Evolutionary conservation across 768 basidiomycete genomes (phyloP).

Genomic region (Clavulina sp.): DNA sequence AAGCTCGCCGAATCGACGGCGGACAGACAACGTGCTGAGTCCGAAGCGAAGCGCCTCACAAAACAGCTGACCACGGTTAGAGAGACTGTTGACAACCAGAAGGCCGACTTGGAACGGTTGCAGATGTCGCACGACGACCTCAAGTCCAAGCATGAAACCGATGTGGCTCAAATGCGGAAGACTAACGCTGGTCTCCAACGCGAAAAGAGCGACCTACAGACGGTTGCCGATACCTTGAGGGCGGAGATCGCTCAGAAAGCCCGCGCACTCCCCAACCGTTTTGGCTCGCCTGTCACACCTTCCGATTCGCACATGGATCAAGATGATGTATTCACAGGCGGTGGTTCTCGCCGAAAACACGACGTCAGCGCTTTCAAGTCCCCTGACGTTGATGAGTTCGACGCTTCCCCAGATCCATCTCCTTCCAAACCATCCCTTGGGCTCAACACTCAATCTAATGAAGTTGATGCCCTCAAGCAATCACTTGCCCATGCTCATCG

Average conservation of each 20-base stretch:
- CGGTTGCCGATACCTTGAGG: slow-evolving; percentile 58
- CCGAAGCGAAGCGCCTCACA: slow-evolving; percentile 67
- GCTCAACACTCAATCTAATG: slow-evolving; percentile 40
- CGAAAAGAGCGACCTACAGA: slow-evolving; percentile 85
- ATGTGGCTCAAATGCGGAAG: slow-evolving; percentile 80
- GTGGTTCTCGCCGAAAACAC: slow-evolving; percentile 6
- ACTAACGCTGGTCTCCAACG: slow-evolving; percentile 72
- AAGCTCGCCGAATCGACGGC: slow-evolving; percentile 51
- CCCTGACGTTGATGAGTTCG: slow-evolving; percentile 5
- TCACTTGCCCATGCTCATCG: slow-evolving; percentile 73
- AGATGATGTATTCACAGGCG: slow-evolving; percentile 38
- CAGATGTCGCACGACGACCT: slow-evolving; percentile 46
- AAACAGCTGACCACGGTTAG: slow-evolving; percentile 54
- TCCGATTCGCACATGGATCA: slow-evolving; percentile 28
- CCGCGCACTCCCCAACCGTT: slow-evolving; percentile 35
- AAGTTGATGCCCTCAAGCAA: slow-evolving; percentile 67
- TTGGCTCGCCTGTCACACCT: slow-evolving; percentile 60
- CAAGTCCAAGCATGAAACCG: slow-evolving; percentile 85
- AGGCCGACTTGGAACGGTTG: slow-evolving; percentile 68
- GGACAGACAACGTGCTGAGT: slow-evolving; percentile 49
- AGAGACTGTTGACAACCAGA: slow-evolving; percentile 66
- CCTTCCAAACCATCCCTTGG: slow-evolving; percentile 7
- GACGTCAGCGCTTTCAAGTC: slow-evolving; percentile 31
- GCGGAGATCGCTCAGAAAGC: slow-evolving; percentile 50
- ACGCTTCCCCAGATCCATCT: slow-evolving; percentile 12